Conservation (phyloP, 208 protist species). For the Tritrichomonas musculus region DNA sequence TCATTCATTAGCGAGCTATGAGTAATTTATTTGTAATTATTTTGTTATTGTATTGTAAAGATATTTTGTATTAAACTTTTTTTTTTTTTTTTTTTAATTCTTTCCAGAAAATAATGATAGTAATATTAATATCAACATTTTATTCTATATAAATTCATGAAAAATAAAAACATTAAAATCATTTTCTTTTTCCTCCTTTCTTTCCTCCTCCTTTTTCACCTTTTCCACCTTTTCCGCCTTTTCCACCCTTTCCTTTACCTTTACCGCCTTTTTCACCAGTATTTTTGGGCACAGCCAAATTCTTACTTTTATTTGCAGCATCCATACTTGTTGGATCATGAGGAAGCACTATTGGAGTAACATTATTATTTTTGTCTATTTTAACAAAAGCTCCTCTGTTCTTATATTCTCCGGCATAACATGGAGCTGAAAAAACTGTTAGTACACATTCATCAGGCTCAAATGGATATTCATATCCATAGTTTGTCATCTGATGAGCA, state of each 20-base stretch:
- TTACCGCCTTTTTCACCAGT: neutral
- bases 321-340: neutral
- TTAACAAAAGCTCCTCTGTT: neutral
- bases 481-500: neutral
- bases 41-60: no score
- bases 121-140: no score
- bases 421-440: slow-evolving; percentile 25
- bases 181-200: neutral
- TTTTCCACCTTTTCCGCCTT: neutral
- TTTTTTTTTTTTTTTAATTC: no score
- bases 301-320: neutral
- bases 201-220: neutral
- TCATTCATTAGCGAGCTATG: no score
- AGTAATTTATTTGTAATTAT: no score
- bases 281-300: no score
- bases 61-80: no score
- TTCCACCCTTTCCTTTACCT: slow-evolving; percentile 16
- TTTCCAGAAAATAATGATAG: no score
- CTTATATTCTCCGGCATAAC: slow-evolving; percentile 18
- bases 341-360: neutral
- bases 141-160: no score
- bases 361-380: neutral
- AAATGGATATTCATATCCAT: slow-evolving; percentile 10
- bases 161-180: neutral
- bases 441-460: neutral